Evolutionary conservation across 129 eudicot genomes (phyloP), one percentile per base, ranked within the genome.

Genomic region (Artemisia annua): DNA sequence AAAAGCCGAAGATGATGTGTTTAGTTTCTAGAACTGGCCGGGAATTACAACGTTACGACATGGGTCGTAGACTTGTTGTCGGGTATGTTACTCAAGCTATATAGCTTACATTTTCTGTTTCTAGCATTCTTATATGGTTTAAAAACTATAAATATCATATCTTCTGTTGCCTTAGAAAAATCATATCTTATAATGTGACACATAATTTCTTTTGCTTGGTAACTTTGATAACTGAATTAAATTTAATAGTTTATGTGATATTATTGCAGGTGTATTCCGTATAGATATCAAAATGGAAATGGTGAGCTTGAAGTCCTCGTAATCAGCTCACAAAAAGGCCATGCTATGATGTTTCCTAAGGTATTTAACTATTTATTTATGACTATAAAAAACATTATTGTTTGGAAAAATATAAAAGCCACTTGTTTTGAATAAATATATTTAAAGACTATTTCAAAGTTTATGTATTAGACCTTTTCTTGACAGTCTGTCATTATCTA

Each of bases 271-370:
- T 87, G 95, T 64, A 87, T 91, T 68, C 97, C 97, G 6, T 91
- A 91, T 67, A 77, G 91, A 59, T 91, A 77, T 68, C 87, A 83
- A 67, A 67, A 48, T 60, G 87, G 50, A 7, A 70, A 67, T 46
- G 78, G 82, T 75, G 86, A 82, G 39, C 26, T 87, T 46, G 95
- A 91, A 71, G 97, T 91, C 73, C 89, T 91, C 44, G 88, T 91
- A 4, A 81, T 91, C 71, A 91, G 91, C 79, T 91, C 97, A 16
- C 88, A 83, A 71, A 91, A 85, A 66, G 83, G 95, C 72, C 91
- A 80, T 72, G 83, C 78, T 63, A 91, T 91, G 97, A 79, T 91
- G 91, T 91, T 91, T 79, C 97, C 97, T 22, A 91, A 91, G 97
- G 97, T 87, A 73, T 43, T 57, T 78, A 17, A 39, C 50, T 15